A percentile compares a stretch with the other conserved stretches of the same genome.
Conservation (phyloP, 2,329 filamentous ascomycete species). For the Colletotrichum musicola region DNA sequence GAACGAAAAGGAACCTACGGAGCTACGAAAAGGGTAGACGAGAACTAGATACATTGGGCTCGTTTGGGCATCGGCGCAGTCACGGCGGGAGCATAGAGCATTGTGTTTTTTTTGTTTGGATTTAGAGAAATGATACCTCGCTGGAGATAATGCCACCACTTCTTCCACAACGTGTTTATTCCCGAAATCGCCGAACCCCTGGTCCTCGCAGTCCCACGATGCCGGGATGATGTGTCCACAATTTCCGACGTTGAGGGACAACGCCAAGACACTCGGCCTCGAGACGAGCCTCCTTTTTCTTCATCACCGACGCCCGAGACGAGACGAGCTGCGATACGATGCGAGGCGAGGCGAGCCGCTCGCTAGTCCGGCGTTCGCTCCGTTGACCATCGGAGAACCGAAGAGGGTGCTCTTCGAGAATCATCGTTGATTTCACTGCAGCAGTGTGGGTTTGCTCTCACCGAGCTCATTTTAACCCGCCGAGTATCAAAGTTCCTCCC, state of each 20-base stretch:
- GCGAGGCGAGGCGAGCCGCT: background rate
- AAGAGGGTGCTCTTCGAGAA: too few relatives aligned
- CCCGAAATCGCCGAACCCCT: conserved; percentile 1
- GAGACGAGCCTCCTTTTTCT: background rate
- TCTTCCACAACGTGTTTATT: background rate
- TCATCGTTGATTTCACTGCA: too few relatives aligned
- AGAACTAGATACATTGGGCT: background rate
- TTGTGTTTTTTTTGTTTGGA: conserved; percentile 10
- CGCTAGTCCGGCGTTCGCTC: background rate
- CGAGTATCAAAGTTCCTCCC: too few relatives aligned
- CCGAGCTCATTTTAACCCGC: too few relatives aligned
- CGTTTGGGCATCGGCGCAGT: conserved; percentile 20
- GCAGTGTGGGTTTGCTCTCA: too few relatives aligned
- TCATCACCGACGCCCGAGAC: background rate
- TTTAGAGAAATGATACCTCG: conserved; percentile 35
- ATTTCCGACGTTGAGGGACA: too few relatives aligned
- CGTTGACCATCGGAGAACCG: too few relatives aligned
- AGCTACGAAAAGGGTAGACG: too few relatives aligned
- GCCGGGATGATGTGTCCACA: background rate
- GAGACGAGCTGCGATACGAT: background rate
- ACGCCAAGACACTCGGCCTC: background rate
- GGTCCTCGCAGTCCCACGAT: background rate
- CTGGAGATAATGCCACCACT: conserved; percentile 23
- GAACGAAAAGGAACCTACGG: background rate
- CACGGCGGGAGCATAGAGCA: conserved; percentile 17